Conservation (phyloP, 2,329 filamentous ascomycete genomes). For the Sporothrix luriei region DNA sequence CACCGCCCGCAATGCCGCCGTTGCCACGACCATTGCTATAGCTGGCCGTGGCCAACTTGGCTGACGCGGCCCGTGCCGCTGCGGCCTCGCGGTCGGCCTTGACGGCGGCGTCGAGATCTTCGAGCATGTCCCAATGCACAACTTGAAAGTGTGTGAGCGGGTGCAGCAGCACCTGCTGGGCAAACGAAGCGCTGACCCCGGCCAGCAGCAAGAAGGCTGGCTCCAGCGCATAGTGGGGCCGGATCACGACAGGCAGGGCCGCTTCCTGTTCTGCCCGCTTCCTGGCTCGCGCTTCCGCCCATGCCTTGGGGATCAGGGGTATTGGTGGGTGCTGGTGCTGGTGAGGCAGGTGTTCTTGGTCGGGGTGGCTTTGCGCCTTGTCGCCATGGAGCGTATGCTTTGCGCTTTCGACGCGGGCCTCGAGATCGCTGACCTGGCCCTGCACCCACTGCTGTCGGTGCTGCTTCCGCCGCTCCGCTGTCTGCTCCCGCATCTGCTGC, state of each 20-base stretch:
- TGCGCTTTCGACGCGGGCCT: slow-evolving; percentile 43
- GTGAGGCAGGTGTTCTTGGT: slow-evolving; percentile 17
- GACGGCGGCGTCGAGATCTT: slow-evolving; percentile 63
- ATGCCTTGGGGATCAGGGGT: slow-evolving; percentile 34
- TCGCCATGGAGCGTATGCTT: not conserved
- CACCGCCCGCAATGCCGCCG: not conserved
- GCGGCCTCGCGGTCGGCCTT: slow-evolving; percentile 29
- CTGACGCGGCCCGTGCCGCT: not conserved
- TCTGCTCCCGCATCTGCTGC: slow-evolving; percentile 40
- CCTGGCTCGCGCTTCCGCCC: slow-evolving; percentile 7
- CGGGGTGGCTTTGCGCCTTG: not conserved
- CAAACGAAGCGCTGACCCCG: slow-evolving; percentile 67
- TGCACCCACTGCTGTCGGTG: slow-evolving; percentile 43
- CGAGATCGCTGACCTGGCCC: slow-evolving; percentile 69
- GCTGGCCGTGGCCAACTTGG: not conserved
- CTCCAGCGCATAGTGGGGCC: slow-evolving; percentile 74
- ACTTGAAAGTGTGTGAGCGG: slow-evolving; percentile 71
- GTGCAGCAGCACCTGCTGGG: slow-evolving; percentile 70
- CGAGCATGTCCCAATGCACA: slow-evolving; percentile 71
- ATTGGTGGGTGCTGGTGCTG: slow-evolving; percentile 25
- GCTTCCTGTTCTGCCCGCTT: not conserved
- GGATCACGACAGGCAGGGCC: slow-evolving; percentile 53
- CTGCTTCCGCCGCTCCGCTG: slow-evolving; percentile 49
- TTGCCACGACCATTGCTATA: not conserved
- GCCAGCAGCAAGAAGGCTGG: slow-evolving; percentile 71